A percentile compares a stretch with the other conserved stretches of the same genome.
Evolutionary conservation across 164 flowering plant genomes (phyloP).

Genomic region (Kalanchoe fedtschenkoi): DNA sequence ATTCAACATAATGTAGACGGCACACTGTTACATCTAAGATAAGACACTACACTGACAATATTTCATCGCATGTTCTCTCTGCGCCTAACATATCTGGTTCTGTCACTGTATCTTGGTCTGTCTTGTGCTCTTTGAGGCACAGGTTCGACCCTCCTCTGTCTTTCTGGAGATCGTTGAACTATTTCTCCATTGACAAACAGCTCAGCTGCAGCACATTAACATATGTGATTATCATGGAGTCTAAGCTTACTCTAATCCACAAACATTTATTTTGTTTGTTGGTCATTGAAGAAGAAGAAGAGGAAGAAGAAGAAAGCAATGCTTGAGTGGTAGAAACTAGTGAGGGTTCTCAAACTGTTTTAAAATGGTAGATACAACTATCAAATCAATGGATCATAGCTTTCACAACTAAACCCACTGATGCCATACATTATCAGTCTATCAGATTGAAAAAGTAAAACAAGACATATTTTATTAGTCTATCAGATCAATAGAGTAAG

Average conservation of each 20-base stretch:
- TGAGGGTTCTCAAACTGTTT: not conserved
- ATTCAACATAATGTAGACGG: not conserved
- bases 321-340: not conserved
- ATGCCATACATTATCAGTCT: no score
- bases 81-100: slow-evolving; percentile 77
- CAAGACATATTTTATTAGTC: no score
- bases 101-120: slow-evolving; percentile 81
- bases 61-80: slow-evolving; percentile 57
- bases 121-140: slow-evolving; percentile 76
- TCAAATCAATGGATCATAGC: not conserved
- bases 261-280: not conserved
- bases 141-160: slow-evolving; percentile 90
- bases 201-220: slow-evolving; percentile 49
- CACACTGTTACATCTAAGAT: not conserved
- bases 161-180: slow-evolving; percentile 83
- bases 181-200: slow-evolving; percentile 87
- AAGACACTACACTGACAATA: not conserved
- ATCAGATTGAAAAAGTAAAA: no score
- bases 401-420: not conserved
- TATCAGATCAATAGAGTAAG: no score
- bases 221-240: not conserved
- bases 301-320: not conserved
- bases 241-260: not conserved
- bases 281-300: not conserved
- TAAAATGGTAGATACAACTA: not conserved